Evolutionary conservation across 495 filamentous ascomycete species (phyloP).

Genomic region (Lasiosphaeria miniovina): DNA sequence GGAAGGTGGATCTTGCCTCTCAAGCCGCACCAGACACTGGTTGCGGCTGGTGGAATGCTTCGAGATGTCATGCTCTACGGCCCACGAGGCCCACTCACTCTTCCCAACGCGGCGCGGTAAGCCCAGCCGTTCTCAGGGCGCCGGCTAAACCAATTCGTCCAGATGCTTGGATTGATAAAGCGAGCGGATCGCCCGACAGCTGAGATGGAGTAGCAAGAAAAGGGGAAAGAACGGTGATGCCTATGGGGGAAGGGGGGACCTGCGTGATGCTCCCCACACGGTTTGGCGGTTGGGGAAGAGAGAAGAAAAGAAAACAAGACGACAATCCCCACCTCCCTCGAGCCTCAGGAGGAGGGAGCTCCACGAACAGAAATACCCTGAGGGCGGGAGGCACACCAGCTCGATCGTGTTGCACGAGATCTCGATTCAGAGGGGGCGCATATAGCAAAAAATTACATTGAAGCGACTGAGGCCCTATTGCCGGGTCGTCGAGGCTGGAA

Average conservation of each 20-base stretch:
- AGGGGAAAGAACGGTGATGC: background rate
- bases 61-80: conserved; percentile 8
- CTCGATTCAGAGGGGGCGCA: conserved; percentile 8
- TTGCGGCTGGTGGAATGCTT: conserved; percentile 8
- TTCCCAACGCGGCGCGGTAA: conserved; percentile 13
- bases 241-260: background rate
- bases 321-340: conserved; percentile 8
- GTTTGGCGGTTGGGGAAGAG: background rate
- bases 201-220: conserved; percentile 14
- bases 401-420: conserved; percentile 22
- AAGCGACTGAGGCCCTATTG: conserved; percentile 3
- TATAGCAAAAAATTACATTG: conserved; percentile 2
- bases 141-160: conserved; percentile 19
- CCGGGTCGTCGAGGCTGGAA: conserved; percentile 8
- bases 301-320: conserved; percentile 1
- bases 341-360: conserved; percentile 15
- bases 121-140: conserved; percentile 16
- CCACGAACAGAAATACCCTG: conserved; percentile 15
- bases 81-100: conserved; percentile 14
- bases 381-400: conserved; percentile 6
- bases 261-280: background rate
- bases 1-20: conserved; percentile 9
- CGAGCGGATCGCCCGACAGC: conserved; percentile 6
- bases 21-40: conserved; percentile 7
- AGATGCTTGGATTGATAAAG: conserved; percentile 12